These are phyloP conservation scores for Oldenlandia corymbosa DNA, from an alignment of 257 asterid genomes.

Conservation along the genomic window DNA sequence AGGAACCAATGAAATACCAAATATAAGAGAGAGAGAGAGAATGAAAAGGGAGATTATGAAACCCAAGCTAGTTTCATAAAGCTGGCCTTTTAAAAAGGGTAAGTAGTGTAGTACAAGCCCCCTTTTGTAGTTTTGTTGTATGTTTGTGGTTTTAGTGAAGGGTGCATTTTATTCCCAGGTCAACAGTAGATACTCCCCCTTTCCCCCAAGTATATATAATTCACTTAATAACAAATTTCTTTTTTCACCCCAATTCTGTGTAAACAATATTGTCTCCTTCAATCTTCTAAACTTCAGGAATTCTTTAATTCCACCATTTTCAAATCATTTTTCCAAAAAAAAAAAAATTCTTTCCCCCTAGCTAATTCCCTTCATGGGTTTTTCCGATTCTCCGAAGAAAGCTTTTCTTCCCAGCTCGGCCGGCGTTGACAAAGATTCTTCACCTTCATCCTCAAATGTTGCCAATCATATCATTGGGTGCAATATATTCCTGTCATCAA, in stretches of 20 bases:
- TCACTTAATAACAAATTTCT: neutral
- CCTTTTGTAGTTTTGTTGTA: conserved; percentile 1
- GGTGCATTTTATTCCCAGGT: neutral
- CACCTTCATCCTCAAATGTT: conserved; percentile 3
- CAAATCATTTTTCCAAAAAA: too few relatives aligned
- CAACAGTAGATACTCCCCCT: neutral
- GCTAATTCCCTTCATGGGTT: conserved; percentile 33
- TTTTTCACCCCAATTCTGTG: neutral
- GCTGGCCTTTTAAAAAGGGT: too few relatives aligned
- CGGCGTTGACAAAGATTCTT: conserved; percentile 24
- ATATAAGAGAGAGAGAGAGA: too few relatives aligned
- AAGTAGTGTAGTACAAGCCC: too few relatives aligned
- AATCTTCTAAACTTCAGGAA: conserved; percentile 11
- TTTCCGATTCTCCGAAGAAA: conserved; percentile 21
- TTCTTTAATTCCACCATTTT: neutral
- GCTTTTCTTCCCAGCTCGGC: neutral
- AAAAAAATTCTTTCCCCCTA: too few relatives aligned
- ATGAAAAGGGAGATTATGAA: too few relatives aligned
- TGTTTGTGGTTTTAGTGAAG: conserved; percentile 11
- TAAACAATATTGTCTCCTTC: neutral
- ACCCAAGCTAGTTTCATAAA: too few relatives aligned
- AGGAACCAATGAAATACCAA: too few relatives aligned
- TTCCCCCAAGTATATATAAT: neutral
- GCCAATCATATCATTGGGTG: conserved; percentile 8
- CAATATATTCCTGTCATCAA: conserved; percentile 11